Percentiles rank a stretch among this genome's conserved stretches.
These are phyloP conservation scores for Lactarius indigo DNA, from an alignment of 768 basidiomycete genomes.

Conservation along the genomic window DNA sequence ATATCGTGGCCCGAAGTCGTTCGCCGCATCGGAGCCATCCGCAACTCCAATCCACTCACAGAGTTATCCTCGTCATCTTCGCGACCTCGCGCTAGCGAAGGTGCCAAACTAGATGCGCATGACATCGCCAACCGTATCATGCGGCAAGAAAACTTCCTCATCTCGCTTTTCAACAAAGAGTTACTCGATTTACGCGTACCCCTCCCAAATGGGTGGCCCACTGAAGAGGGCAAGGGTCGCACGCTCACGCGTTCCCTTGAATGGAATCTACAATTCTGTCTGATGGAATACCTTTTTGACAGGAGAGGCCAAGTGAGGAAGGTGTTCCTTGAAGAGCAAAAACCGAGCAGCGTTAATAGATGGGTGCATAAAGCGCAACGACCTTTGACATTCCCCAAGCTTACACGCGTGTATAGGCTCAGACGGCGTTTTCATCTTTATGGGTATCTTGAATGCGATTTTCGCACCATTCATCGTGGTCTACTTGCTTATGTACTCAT, in stretches of 20 bases:
- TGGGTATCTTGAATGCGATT: constrained; percentile 93
- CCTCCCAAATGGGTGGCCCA: constrained; percentile 56
- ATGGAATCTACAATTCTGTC: constrained; percentile 95
- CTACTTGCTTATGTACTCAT: constrained; percentile 96
- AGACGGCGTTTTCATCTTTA: constrained; percentile 88
- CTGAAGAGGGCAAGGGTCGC: constrained; percentile 64
- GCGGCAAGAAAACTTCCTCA: constrained; percentile 97
- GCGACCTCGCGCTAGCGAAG: constrained; percentile 57
- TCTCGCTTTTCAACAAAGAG: constrained; percentile 97
- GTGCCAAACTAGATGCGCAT: constrained; percentile 92
- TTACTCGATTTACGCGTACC: constrained; percentile 85
- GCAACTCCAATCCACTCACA: constrained; percentile 90
- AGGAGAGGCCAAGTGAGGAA: constrained; percentile 84
- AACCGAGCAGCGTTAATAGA: constrained; percentile 76
- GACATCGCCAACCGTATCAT: constrained; percentile 97
- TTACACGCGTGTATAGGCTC: constrained; percentile 46
- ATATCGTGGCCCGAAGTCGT: constrained; percentile 97
- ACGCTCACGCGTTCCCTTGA: constrained; percentile 87
- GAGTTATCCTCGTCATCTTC: constrained; percentile 66
- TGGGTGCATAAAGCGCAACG: constrained; percentile 47
- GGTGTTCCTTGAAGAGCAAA: constrained; percentile 86
- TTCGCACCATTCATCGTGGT: constrained; percentile 97
- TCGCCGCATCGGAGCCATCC: constrained; percentile 80
- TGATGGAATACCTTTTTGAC: constrained; percentile 95
- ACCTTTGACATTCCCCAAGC: neutral